These are phyloP conservation scores for Starmerella roubikii DNA, from an alignment of 805 yeast genomes.

Conservation along the genomic window DNA sequence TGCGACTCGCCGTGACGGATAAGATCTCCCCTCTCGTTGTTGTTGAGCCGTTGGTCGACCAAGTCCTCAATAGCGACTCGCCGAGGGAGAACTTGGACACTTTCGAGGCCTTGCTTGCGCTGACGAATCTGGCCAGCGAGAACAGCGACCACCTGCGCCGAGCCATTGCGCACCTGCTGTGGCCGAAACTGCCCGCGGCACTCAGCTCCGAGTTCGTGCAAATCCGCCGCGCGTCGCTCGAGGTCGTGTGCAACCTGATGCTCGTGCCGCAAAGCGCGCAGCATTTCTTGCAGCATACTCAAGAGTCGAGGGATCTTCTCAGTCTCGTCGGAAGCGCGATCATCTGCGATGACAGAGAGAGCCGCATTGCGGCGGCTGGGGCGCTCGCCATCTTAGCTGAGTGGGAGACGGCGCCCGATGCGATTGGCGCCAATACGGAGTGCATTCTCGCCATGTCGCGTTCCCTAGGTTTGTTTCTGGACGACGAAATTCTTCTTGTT, in stretches of 20 bases:
- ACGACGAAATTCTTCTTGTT: constrained; percentile 21
- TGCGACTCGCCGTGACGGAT: constrained; percentile 25
- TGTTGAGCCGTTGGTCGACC: constrained; percentile 24
- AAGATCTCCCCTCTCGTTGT: constrained; percentile 24
- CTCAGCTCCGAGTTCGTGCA: constrained; percentile 34
- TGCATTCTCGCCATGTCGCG: constrained; percentile 20
- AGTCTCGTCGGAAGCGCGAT: constrained; percentile 22
- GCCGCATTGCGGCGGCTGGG: constrained; percentile 30
- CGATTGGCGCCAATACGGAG: constrained; percentile 20
- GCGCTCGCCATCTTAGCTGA: constrained; percentile 29
- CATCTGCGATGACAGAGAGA: constrained; percentile 23
- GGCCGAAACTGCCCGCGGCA: constrained; percentile 35
- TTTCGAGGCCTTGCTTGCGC: constrained; percentile 46
- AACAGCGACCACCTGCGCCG: constrained; percentile 31
- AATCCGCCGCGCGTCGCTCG: constrained; percentile 48
- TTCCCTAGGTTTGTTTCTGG: constrained; percentile 17
- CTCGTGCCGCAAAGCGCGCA: constrained; percentile 27
- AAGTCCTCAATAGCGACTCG: constrained; percentile 19
- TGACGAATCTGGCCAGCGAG: constrained; percentile 51
- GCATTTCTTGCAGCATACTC: constrained; percentile 25
- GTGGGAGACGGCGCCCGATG: constrained; percentile 26
- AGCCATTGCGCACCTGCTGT: constrained; percentile 30
- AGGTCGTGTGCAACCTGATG: constrained; percentile 49
- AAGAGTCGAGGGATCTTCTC: constrained; percentile 23
- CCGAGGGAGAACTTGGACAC: constrained; percentile 27